Base-by-base conservation (phyloP, 1,284 basidiomycete species). In the Leccinum solheimii region DNA sequence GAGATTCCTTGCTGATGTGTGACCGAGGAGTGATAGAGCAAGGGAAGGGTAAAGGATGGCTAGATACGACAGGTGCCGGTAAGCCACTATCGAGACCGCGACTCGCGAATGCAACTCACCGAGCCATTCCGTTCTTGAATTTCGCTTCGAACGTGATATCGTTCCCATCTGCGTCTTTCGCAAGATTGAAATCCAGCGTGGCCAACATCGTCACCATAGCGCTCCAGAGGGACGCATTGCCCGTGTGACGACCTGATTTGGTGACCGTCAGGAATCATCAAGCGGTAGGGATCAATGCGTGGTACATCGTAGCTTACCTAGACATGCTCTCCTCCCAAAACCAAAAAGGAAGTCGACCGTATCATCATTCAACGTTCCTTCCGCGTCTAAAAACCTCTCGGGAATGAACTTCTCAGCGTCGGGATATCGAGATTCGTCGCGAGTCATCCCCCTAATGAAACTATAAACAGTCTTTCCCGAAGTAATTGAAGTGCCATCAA, bases 321-420 rank as follows among this genome's bases (percentile, higher is more conserved):
- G 58, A 30, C 69, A 72, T 23, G 53, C 19, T 53, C 70, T 62
- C 14, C 68, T 66, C 21, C 72, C 70, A 55, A 74, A 74, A 1
- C 72, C 70, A 36, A 72, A 71, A 14, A 16, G 2, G 9, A 65
- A 72, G 5, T 63, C 55, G 16, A 57, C n/a, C 5, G 54, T 27
- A 45, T 72, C 59, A 14, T 63, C 55, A 4, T 38, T 73, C 9
- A 75, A 32, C 55, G 56, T 32, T 3, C 66, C 69, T 8, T 67
- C 48, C 2, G 58, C 50, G 3, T 56, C 63, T 14, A 73, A 61
- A 38, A 73, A 73, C 21, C 70, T 61, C 54, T 72, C 68, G 0
- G 72, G 72, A 11, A 61, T 62, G 23, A 73, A 72, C 3, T 52
- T 21, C 40, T 71, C 56, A 14, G 72, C 38, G 45, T 70, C 21